These are phyloP conservation scores for Quercus robur DNA, from an alignment of 306 rosid genomes.

Conservation along the genomic window DNA sequence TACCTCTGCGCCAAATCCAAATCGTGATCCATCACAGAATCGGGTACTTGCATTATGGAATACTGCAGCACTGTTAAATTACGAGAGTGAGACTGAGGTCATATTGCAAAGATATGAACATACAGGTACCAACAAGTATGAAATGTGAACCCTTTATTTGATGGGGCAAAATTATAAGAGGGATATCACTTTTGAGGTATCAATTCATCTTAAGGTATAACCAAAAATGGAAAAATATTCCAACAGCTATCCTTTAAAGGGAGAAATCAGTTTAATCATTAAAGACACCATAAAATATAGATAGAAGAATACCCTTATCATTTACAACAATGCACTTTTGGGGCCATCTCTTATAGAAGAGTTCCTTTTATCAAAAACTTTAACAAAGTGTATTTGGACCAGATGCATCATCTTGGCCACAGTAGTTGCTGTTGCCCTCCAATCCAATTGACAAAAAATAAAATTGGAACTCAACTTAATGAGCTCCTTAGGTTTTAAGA, in stretches of 20 bases:
- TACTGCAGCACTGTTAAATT: slow-evolving; percentile 64
- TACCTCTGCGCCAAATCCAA: slow-evolving; percentile 88
- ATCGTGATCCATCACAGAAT: slow-evolving; percentile 76
- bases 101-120: neutral
- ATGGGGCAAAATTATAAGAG: neutral
- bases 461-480: no score
- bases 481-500: no score
- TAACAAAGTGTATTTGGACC: no score
- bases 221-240: neutral
- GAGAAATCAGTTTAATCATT: no score
- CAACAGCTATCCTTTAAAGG: neutral
- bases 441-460: no score
- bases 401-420: neutral
- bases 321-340: neutral
- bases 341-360: no score
- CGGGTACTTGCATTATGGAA: slow-evolving; percentile 83
- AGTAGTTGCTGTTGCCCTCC: neutral
- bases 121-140: slow-evolving; percentile 3
- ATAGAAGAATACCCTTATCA: no score
- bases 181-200: neutral
- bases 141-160: neutral
- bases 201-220: neutral
- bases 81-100: slow-evolving; percentile 1
- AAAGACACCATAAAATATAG: no score
- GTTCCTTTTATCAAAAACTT: no score